Evolutionary conservation across 495 filamentous ascomycete genomes (phyloP).

Genomic region (Letharia lupina): DNA sequence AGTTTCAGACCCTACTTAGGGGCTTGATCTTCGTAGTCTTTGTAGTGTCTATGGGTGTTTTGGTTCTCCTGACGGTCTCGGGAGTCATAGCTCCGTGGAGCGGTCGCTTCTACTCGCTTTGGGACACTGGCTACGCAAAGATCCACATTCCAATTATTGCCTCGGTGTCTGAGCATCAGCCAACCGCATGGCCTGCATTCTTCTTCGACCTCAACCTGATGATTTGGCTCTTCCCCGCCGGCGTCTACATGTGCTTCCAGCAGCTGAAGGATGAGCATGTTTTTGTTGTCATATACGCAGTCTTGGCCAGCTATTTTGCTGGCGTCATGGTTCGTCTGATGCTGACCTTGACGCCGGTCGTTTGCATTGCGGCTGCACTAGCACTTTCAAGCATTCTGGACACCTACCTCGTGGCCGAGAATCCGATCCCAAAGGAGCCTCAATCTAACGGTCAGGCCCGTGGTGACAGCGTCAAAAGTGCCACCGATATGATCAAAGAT

Average conservation of each 20-base stretch:
- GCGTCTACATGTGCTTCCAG: constrained; percentile 97
- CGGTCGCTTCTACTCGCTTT: constrained; percentile 97
- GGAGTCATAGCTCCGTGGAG: constrained; percentile 97
- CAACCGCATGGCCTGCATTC: constrained; percentile 99
- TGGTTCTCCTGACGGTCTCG: constrained; percentile 74
- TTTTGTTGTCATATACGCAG: constrained; percentile 92
- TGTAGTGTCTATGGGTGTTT: constrained; percentile 58
- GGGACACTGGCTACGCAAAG: constrained; percentile 98
- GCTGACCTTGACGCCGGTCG: constrained; percentile 93
- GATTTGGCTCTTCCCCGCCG: constrained; percentile 98
- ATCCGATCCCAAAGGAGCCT: constrained; percentile 36
- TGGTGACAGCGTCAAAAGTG: constrained; percentile 31
- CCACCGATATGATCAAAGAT: constrained; percentile 25
- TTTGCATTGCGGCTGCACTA: constrained; percentile 90
- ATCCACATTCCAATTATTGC: constrained; percentile 99
- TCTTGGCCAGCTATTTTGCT: constrained; percentile 94
- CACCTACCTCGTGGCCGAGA: constrained; percentile 60
- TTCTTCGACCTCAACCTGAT: constrained; percentile 98
- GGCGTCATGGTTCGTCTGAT: constrained; percentile 99
- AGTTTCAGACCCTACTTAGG: constrained; percentile 81
- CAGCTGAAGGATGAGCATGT: constrained; percentile 93
- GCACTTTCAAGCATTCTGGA: constrained; percentile 85
- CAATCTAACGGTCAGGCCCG: constrained; percentile 40
- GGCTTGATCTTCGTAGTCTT: constrained; percentile 72
- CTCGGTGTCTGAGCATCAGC: constrained; percentile 98